Percentiles rank a stretch among this genome's conserved stretches.
These are phyloP conservation scores for Xylaria castorea DNA, from an alignment of 495 filamentous ascomycete genomes.

Conservation along the genomic window DNA sequence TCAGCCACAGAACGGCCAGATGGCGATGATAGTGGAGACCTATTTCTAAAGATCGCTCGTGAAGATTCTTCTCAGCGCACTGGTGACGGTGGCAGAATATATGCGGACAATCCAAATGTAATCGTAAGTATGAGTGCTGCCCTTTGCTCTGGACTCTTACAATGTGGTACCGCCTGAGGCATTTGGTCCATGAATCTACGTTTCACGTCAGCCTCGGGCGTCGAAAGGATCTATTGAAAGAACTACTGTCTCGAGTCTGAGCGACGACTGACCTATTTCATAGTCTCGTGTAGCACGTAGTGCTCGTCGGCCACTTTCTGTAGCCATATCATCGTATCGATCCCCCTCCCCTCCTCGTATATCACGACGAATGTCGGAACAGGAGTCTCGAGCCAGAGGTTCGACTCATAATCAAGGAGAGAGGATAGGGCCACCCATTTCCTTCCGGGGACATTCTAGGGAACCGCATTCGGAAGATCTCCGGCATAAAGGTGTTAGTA, in stretches of 20 bases:
- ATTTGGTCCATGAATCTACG: conserved; percentile 1
- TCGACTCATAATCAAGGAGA: conserved; percentile 39
- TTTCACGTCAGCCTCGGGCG: not conserved
- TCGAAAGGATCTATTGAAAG: not conserved
- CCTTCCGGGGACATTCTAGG: conserved; percentile 40
- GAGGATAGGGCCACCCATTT: conserved; percentile 38
- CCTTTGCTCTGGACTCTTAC: conserved; percentile 25
- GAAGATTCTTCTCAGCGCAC: conserved; percentile 52
- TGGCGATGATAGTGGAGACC: conserved; percentile 57
- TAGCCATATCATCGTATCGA: conserved; percentile 39
- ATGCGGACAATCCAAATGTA: conserved; percentile 44
- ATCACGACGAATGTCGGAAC: conserved; percentile 54
- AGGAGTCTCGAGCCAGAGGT: conserved; percentile 47
- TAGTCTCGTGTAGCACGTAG: conserved; percentile 51
- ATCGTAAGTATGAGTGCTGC: conserved; percentile 47
- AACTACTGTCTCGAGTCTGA: not conserved
- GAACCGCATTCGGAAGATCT: conserved; percentile 35
- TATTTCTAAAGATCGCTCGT: conserved; percentile 60
- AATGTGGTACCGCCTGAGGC: conserved; percentile 19
- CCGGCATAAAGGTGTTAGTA: conserved; percentile 34
- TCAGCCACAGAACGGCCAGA: conserved; percentile 49
- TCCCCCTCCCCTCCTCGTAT: conserved; percentile 47
- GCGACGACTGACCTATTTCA: conserved; percentile 26
- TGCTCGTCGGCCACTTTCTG: conserved; percentile 54
- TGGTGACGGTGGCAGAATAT: conserved; percentile 36